Evolutionary conservation across 2,329 filamentous ascomycete genomes (phyloP), one percentile per base, ranked within the genome.

Genomic region (Hypoxylon sp.): DNA sequence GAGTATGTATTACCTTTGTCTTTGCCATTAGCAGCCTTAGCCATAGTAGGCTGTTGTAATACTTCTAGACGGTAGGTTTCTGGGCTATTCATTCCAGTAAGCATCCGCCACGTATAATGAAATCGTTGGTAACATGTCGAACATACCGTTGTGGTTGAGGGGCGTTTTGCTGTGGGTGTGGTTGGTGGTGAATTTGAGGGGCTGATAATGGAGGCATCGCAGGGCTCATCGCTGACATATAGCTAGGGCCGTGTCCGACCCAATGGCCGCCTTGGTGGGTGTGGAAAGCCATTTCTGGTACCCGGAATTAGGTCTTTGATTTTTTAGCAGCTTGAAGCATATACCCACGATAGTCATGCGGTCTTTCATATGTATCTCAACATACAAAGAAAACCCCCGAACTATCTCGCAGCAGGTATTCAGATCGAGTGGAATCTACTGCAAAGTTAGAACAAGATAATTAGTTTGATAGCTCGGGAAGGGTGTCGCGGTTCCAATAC

Each of bases 1-100:
- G n/a, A n/a, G n/a, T n/a, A n/a, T n/a, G n/a, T n/a, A n/a, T n/a
- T 52, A 66, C 65, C 65, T 63, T 67, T 67, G 48, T 67, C 65
- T 46, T 67, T 67, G n/a, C 65, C 65, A 52, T 66, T 67, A 9
- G 65, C 65, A 2, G 65, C 65, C 50, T 67, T 67, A 25, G 65
- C 65, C 46, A 63, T 63, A 23, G 52, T 51, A 43, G 65, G 65
- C 35, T 67, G 65, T 23, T 67, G 65, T 51, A 67, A 59, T 23
- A 67, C 64, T 9, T 63, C 61, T 47, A 67, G 56, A 8, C 60
- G 62, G 35, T 66, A 67, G 12, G 57, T 62, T 40, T 65, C 63
- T 9, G 62, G 50, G 25, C 65, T 66, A 35, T 30, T 3, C 19
- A 21, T 15, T 55, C n/a, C 21, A 34, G 43, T 47, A 21, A 49